These are phyloP conservation scores for Iberis amara DNA, from an alignment of 441 rosid species.

Conservation along the genomic window DNA sequence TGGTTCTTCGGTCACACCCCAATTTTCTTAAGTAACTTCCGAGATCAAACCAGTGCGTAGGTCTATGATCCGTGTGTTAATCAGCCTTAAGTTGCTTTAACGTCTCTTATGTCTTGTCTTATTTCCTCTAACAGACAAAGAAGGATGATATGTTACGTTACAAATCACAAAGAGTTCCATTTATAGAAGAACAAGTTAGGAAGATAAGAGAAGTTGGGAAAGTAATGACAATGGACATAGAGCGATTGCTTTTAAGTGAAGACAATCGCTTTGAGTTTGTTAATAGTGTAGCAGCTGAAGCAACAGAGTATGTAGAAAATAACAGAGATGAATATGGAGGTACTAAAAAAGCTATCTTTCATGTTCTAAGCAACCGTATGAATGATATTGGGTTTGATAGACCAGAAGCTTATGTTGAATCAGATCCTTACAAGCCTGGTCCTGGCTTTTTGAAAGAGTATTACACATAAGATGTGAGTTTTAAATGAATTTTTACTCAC, in stretches of 20 bases:
- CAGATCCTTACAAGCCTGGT: slow-evolving; percentile 76
- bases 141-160: slow-evolving; percentile 65
- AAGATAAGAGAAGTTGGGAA: slow-evolving; percentile 55
- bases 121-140: no score
- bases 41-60: no score
- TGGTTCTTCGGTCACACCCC: no score
- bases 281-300: slow-evolving; percentile 76
- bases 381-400: slow-evolving; percentile 70
- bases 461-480: slow-evolving; percentile 34
- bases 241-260: slow-evolving; percentile 57
- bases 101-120: slow-evolving; percentile 12
- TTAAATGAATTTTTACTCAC: neutral
- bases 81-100: no score
- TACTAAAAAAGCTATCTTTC: slow-evolving; percentile 70
- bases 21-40: no score
- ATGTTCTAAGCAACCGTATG: slow-evolving; percentile 71
- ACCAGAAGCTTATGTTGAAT: slow-evolving; percentile 60
- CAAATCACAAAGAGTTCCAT: slow-evolving; percentile 60
- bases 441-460: slow-evolving; percentile 61
- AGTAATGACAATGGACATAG: slow-evolving; percentile 62
- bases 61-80: no score
- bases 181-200: slow-evolving; percentile 81
- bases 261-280: slow-evolving; percentile 69
- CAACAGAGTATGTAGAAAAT: slow-evolving; percentile 63
- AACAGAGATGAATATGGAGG: slow-evolving; percentile 78